Percentiles rank a stretch among this genome's conserved stretches.
phyloP scores from a whole-genome alignment of 495 filamentous ascomycete species.

The Aspergillus mulundensis region DNA sequence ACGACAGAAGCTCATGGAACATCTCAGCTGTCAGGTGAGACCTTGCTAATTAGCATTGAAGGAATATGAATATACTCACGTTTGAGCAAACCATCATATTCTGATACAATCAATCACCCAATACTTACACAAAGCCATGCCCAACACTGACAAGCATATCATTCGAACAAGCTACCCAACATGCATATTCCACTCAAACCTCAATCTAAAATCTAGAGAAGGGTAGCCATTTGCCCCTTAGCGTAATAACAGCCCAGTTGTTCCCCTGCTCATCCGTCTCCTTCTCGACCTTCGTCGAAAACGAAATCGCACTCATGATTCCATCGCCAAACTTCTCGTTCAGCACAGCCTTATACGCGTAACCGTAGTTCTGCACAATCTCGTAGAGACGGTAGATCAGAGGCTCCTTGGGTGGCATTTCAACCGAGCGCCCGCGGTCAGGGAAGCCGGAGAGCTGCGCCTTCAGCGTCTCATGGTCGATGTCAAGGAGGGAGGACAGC shows the following conservation, averaged over 20 bases:
- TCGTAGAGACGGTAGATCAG: slow-evolving; percentile 93
- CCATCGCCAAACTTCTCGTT: slow-evolving; percentile 99
- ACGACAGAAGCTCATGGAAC: neutral
- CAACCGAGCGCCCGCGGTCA: slow-evolving; percentile 74
- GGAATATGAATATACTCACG: neutral
- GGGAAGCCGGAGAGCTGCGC: slow-evolving; percentile 68
- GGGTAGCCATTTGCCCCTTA: slow-evolving; percentile 85
- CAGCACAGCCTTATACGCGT: slow-evolving; percentile 91
- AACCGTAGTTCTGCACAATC: slow-evolving; percentile 97
- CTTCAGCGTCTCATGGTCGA: slow-evolving; percentile 55
- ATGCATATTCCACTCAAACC: neutral
- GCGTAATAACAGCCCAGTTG: slow-evolving; percentile 83
- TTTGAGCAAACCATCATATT: neutral
- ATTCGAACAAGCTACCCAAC: neutral
- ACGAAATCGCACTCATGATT: slow-evolving; percentile 96
- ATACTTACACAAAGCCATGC: neutral
- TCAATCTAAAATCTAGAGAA: slow-evolving; percentile 9
- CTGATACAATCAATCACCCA: neutral
- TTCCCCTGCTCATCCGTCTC: slow-evolving; percentile 81
- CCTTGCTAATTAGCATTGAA: neutral
- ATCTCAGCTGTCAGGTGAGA: neutral
- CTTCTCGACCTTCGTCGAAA: slow-evolving; percentile 92
- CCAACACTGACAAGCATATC: neutral
- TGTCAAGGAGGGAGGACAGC: slow-evolving; percentile 62
- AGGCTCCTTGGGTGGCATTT: slow-evolving; percentile 93